These are phyloP conservation scores for Anethum foeniculum DNA, from an alignment of 140 eudicot species.

Conservation along the genomic window DNA sequence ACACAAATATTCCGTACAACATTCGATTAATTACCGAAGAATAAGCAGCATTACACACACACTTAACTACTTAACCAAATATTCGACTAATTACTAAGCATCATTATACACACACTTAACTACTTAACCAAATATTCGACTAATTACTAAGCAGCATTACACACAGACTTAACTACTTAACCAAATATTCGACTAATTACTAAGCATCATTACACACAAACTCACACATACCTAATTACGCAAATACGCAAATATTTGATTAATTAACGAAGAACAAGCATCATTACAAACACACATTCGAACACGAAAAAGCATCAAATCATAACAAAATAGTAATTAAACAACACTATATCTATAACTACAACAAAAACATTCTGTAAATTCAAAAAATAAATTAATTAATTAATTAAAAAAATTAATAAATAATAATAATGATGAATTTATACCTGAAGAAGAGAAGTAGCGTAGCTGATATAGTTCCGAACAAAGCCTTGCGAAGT, in stretches of 20 bases:
- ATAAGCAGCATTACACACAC: background rate
- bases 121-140: background rate
- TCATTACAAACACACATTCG: background rate
- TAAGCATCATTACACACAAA: background rate
- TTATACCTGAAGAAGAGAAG: slow-evolving; percentile 60
- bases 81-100: background rate
- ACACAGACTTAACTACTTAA: background rate
- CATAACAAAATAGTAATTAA: background rate
- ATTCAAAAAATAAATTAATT: too few relatives aligned
- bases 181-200: background rate
- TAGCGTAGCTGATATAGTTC: slow-evolving; percentile 81
- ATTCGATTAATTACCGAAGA: background rate
- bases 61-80: background rate
- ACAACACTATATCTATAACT: too few relatives aligned
- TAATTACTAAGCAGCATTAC: too few relatives aligned
- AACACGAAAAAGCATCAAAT: background rate
- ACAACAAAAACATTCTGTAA: too few relatives aligned
- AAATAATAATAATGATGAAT: too few relatives aligned
- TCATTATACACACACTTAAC: background rate
- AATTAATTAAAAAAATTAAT: too few relatives aligned
- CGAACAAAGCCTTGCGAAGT: slow-evolving; percentile 83
- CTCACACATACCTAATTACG: background rate
- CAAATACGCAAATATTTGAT: background rate
- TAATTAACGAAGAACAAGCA: background rate
- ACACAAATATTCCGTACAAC: background rate